Evolutionary conservation across 306 rosid genomes (phyloP).

Genomic region (Gleditsia sinensis): DNA sequence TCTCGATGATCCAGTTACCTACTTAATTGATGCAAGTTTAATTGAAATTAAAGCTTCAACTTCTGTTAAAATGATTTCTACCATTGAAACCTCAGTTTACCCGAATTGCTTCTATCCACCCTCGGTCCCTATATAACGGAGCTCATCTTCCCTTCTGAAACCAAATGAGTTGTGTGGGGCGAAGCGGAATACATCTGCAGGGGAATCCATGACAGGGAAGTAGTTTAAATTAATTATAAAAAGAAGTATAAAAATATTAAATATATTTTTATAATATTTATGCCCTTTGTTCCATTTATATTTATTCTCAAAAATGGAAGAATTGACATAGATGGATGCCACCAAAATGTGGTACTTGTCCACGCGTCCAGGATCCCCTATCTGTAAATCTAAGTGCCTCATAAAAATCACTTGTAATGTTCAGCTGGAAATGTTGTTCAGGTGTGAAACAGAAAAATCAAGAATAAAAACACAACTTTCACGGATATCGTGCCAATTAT

Average conservation of each 20-base stretch:
- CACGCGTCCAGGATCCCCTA: conserved; percentile 63
- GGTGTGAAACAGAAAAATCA: neutral
- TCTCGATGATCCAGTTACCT: conserved; percentile 44
- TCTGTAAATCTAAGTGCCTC: conserved; percentile 50
- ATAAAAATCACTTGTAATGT: conserved; percentile 17
- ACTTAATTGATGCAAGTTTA: conserved; percentile 35
- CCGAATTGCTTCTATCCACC: conserved; percentile 16
- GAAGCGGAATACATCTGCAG: conserved; percentile 39
- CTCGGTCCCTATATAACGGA: neutral
- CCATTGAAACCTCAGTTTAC: conserved; percentile 17
- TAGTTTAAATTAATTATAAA: no score
- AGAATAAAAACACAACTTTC: conserved; percentile 13
- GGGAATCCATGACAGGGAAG: conserved; percentile 37
- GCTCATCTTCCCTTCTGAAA: conserved; percentile 9
- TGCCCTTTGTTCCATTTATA: no score
- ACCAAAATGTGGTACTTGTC: conserved; percentile 47
- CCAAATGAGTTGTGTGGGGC: conserved; percentile 39
- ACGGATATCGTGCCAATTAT: conserved; percentile 50
- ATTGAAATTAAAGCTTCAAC: conserved; percentile 37
- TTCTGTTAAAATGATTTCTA: conserved; percentile 20
- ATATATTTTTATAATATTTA: no score
- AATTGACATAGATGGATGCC: conserved; percentile 45
- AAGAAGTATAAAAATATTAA: no score
- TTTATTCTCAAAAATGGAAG: conserved; percentile 61
- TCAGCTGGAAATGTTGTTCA: conserved; percentile 51